Base-by-base conservation (phyloP, 176 grass and related monocot species). In the Olyra latifolia region DNA sequence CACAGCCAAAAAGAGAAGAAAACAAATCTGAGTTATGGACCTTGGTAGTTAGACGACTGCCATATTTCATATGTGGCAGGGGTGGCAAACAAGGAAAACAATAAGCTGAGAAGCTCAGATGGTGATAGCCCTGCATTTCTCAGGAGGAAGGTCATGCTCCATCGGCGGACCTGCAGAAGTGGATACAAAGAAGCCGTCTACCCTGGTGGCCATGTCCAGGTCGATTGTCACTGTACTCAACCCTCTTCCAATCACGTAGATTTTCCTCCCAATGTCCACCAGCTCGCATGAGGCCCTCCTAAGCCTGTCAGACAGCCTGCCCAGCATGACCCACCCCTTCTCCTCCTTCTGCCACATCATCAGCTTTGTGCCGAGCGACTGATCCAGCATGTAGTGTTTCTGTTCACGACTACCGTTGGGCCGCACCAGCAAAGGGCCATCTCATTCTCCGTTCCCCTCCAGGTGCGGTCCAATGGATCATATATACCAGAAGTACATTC, bases 331-430 rank as follows among this genome's bases (percentile, higher is more conserved):
- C 91, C 91, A 97, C 54, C 84, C 69, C 24, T 83, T n/a, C n/a
- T n/a, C n/a, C n/a, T n/a, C n/a, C n/a, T n/a, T n/a, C n/a, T n/a
- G n/a, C n/a, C n/a, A n/a, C n/a, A n/a, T n/a, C n/a, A n/a, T n/a
- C n/a, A n/a, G n/a, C n/a, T n/a, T n/a, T n/a, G n/a, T n/a, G n/a
- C n/a, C n/a, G n/a, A n/a, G n/a, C n/a, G n/a, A n/a, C n/a, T n/a
- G n/a, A n/a, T n/a, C n/a, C 52, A 97, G 69, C 87, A 89, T 88
- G 84, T 91, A 91, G 8, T 91, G 73, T 12, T 92, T 41, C 84
- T 85, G 0, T 88, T 78, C 25, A 88, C 85, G 0, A 97, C 87
- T 0, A 91, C 79, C 5, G 94, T 92, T 0, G 89, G 91, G 9
- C 87, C 87, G 0, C 67, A 85, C 28, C 32, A 91, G 42, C 85